A percentile compares a stretch with the other conserved stretches of the same genome.
phyloP scores from a whole-genome alignment of 306 rosid species.

The Sicyos edulis region DNA sequence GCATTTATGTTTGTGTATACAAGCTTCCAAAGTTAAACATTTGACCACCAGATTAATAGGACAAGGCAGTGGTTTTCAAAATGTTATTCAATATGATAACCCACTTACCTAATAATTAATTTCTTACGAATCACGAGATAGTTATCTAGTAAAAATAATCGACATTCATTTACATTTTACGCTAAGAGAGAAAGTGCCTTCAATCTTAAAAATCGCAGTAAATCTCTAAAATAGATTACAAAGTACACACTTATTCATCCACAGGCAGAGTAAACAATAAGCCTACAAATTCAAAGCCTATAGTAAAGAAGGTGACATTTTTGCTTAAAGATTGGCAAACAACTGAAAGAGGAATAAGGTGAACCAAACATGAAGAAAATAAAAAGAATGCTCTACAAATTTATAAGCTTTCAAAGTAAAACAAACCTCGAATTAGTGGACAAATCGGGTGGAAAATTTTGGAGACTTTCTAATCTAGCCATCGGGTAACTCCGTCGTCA shows the following conservation, averaged over 20 bases:
- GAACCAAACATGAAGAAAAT: background rate
- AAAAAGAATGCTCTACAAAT: constrained; percentile 36
- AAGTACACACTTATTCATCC: constrained; percentile 25
- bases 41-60: background rate
- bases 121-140: no score
- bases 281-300: constrained; percentile 16
- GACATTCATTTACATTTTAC: background rate
- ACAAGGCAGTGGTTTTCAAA: no score
- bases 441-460: constrained; percentile 3
- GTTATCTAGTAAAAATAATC: no score
- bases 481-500: constrained; percentile 85
- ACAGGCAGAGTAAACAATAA: constrained; percentile 18
- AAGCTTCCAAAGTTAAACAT: background rate
- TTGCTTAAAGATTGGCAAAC: background rate
- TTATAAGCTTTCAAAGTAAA: constrained; percentile 29
- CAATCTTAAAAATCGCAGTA: constrained; percentile 25
- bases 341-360: background rate
- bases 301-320: constrained; percentile 6
- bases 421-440: constrained; percentile 32
- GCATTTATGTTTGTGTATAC: background rate
- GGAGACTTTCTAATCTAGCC: constrained; percentile 52
- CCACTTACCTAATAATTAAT: no score
- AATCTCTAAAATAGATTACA: constrained; percentile 22
- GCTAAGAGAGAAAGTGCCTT: no score
- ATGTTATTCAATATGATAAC: no score